These are phyloP conservation scores for Durotheca rogersii DNA, from an alignment of 495 filamentous ascomycete species.

Conservation along the genomic window DNA sequence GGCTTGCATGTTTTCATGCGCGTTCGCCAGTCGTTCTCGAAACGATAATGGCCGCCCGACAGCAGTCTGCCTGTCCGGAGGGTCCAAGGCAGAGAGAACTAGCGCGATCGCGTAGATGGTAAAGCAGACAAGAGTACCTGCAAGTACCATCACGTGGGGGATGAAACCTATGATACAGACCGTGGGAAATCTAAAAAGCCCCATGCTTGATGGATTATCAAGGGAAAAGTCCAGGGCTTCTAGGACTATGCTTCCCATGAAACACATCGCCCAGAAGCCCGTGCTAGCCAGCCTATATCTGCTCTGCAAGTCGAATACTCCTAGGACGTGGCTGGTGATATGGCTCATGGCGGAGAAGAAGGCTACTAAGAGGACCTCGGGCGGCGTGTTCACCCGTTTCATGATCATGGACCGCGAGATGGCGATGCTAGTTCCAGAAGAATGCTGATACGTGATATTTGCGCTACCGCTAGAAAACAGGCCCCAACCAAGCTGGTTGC, in stretches of 20 bases:
- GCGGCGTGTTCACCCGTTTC: slow-evolving; percentile 72
- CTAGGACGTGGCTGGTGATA: slow-evolving; percentile 79
- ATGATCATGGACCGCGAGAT: slow-evolving; percentile 59
- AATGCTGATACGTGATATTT: slow-evolving; percentile 44
- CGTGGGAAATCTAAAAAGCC: slow-evolving; percentile 77
- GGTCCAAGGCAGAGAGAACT: slow-evolving; percentile 69
- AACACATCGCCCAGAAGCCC: slow-evolving; percentile 82
- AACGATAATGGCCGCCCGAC: slow-evolving; percentile 35
- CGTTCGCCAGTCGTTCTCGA: slow-evolving; percentile 56
- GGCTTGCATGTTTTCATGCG: slow-evolving; percentile 88
- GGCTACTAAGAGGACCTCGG: slow-evolving; percentile 82
- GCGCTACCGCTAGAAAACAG: slow-evolving; percentile 50
- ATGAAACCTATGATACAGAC: slow-evolving; percentile 95
- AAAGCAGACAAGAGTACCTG: slow-evolving; percentile 72
- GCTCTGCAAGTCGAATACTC: slow-evolving; percentile 73
- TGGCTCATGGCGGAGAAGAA: slow-evolving; percentile 89
- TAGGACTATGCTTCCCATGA: slow-evolving; percentile 77
- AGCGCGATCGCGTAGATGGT: slow-evolving; percentile 76
- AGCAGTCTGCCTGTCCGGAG: slow-evolving; percentile 35
- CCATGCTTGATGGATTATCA: slow-evolving; percentile 48
- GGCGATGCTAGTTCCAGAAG: slow-evolving; percentile 45
- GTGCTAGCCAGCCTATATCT: slow-evolving; percentile 80
- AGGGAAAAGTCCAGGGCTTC: slow-evolving; percentile 62
- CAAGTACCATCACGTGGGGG: slow-evolving; percentile 80
- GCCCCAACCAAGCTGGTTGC: slow-evolving; percentile 69